Conservation (phyloP, 129 eudicot genomes). For the Arctium minus region DNA sequence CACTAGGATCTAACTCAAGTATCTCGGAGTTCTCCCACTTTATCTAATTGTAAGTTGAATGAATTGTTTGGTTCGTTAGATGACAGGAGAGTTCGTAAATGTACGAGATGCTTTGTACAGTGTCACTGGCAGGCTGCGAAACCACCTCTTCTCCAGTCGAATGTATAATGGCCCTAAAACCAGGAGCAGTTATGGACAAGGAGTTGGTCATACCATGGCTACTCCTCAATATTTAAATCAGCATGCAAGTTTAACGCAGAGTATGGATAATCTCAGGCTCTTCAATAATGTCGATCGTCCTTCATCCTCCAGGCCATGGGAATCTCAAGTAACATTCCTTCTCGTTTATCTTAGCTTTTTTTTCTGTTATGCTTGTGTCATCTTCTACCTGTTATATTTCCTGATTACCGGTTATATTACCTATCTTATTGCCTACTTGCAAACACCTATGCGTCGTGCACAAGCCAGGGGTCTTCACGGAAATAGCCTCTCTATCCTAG, state of each 20-base stretch:
- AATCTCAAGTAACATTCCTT: slow-evolving; percentile 37
- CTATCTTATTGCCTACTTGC: too few relatives aligned
- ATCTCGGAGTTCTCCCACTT: background rate
- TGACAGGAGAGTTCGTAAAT: slow-evolving; percentile 58
- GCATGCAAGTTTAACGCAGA: slow-evolving; percentile 29
- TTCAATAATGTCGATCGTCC: slow-evolving; percentile 33
- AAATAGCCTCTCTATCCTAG: too few relatives aligned
- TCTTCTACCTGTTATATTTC: background rate
- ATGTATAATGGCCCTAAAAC: slow-evolving; percentile 29
- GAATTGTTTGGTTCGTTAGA: slow-evolving; percentile 33
- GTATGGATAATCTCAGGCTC: slow-evolving; percentile 47
- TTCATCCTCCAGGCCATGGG: slow-evolving; percentile 28
- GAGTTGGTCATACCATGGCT: slow-evolving; percentile 23
- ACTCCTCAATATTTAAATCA: slow-evolving; percentile 23
- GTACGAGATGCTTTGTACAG: slow-evolving; percentile 60
- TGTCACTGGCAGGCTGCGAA: slow-evolving; percentile 57
- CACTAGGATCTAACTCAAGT: background rate
- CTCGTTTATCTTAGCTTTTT: background rate
- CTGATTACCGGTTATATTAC: too few relatives aligned
- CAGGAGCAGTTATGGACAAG: slow-evolving; percentile 23
- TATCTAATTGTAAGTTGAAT: background rate
- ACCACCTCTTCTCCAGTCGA: slow-evolving; percentile 32
- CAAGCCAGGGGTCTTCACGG: too few relatives aligned
- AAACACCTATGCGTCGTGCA: too few relatives aligned
- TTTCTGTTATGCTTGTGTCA: background rate